Evolutionary conservation across 2,329 filamentous ascomycete genomes (phyloP).

Genomic region (Mariannaea elegans): DNA sequence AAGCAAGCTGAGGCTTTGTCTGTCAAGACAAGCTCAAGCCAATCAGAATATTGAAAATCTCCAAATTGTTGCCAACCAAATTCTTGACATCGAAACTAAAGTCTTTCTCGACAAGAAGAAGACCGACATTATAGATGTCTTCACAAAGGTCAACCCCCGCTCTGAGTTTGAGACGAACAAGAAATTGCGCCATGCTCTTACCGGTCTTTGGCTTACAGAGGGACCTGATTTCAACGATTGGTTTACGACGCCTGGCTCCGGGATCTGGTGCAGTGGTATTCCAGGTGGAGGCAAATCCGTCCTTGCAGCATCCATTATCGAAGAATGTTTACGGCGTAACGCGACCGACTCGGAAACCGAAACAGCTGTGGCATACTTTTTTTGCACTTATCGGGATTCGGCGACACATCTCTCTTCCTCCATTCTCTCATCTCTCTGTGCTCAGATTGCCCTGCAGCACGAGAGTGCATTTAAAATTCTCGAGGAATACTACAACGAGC

Average conservation of each 20-base stretch:
- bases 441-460: constrained; percentile 11
- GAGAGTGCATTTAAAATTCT: background rate
- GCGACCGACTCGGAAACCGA: background rate
- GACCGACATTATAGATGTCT: background rate
- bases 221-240: background rate
- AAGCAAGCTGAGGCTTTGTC: background rate
- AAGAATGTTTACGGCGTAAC: constrained; percentile 3
- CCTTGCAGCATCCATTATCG: background rate
- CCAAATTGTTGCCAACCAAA: background rate
- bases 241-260: background rate
- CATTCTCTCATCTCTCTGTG: background rate
- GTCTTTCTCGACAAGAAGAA: background rate
- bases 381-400: constrained; percentile 1
- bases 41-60: background rate
- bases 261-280: constrained; percentile 16
- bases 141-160: constrained; percentile 6
- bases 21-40: background rate
- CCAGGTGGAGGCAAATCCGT: constrained; percentile 22
- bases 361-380: constrained; percentile 8
- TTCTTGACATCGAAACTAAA: background rate
- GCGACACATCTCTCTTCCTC: rapidly evolving
- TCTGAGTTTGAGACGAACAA: background rate
- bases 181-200: background rate
- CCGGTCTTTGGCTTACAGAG: constrained; percentile 14
- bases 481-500: background rate